Evolutionary conservation across 2,329 filamentous ascomycete genomes (phyloP), one percentile per base, ranked within the genome.

Genomic region (Fusarium begoniae): DNA sequence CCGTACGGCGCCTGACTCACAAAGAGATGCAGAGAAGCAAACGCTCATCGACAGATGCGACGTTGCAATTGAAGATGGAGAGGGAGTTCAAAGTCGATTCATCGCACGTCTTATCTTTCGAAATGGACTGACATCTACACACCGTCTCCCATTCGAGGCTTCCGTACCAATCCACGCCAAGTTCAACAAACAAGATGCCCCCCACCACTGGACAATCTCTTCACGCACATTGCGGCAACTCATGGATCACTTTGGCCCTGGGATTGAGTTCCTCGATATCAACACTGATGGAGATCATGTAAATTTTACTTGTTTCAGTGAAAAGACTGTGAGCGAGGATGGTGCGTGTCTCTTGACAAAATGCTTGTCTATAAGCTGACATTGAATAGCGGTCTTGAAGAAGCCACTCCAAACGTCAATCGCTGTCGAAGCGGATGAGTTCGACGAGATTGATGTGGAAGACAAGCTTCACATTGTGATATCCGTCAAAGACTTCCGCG

Each of bases 321-420:
- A 95, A 80, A 95, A 94, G 83, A 90, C 92, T 14, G 88, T 91
- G 63, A 92, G 91, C 75, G 90, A 91, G 55, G 84, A 86, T 65
- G 81, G 84, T 83, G 71, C 18, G 81, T 78, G 41, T 12, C 50
- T 45, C 7, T 22, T 22, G 12, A 7, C 6, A n/a, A 24, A 20
- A 28, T 13, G 8, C 15, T 45, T 15, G 12, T 47, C 57, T 54
- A 26, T 63, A 57, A 30, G 24, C 61, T 72, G 60, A 75, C 75
- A 64, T 51, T 18, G 17, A 9, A 37, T 24, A 92, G 93, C 93
- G 77, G 90, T 94, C 22, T 83, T 95, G 50, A 95, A 94, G 80
- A 94, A 95, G 79, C 93, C 93, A 11, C 85, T 96, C 3, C 92
- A 94, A 75, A 96, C 93, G 15, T 93, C 93, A 37, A 93, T 96